Conservation (phyloP, 192 early-diverging fungal species). For the Coemansia sp. region DNA sequence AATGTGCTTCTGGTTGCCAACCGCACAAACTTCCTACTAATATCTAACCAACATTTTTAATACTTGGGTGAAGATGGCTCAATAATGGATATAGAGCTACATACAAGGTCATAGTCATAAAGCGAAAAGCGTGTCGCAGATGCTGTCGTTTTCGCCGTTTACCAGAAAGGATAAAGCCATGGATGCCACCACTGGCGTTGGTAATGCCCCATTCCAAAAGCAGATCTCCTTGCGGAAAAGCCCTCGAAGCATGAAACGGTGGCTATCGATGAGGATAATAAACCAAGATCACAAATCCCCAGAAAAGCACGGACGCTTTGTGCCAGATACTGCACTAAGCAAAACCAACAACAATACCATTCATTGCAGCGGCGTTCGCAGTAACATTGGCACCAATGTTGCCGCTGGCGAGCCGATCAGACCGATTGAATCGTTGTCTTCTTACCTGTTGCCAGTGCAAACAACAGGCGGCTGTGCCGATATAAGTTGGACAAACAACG, state of each 20-base stretch:
- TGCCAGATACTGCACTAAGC: too few relatives aligned
- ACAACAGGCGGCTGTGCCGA: neutral
- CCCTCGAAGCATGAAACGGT: conserved; percentile 37
- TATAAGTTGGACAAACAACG: neutral
- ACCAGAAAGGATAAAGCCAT: conserved; percentile 2
- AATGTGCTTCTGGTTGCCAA: neutral
- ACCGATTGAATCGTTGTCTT: neutral
- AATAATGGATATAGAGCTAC: neutral
- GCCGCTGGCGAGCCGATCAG: neutral
- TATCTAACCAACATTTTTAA: neutral
- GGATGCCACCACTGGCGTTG: neutral
- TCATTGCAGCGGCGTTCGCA: neutral
- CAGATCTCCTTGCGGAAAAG: neutral
- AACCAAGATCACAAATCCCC: conserved; percentile 7
- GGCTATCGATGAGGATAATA: conserved; percentile 37
- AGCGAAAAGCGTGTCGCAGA: neutral
- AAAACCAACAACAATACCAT: neutral
- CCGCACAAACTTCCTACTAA: neutral
- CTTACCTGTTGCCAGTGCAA: neutral
- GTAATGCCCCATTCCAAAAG: neutral
- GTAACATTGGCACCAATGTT: neutral
- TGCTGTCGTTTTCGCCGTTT: conserved; percentile 12
- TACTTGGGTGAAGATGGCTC: neutral
- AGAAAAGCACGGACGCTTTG: neutral
- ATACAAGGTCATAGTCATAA: neutral